Conservation (phyloP, 257 asterid genomes). For the Linaria vulgaris region DNA sequence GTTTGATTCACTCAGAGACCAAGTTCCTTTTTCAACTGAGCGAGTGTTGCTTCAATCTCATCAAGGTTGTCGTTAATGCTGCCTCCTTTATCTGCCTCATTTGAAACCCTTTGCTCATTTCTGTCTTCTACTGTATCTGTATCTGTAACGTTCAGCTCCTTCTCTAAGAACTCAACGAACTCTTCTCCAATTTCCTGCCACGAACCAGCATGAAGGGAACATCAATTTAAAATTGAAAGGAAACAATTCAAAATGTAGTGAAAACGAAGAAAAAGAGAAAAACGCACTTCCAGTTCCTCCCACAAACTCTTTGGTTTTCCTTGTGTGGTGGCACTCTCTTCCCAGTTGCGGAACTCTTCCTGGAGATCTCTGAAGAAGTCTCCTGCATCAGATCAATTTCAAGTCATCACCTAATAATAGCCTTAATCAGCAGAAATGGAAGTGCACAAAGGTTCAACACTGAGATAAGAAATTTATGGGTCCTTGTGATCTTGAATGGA, state of each 20-base stretch:
- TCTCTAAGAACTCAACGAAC: conserved; percentile 92
- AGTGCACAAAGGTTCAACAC: conserved; percentile 20
- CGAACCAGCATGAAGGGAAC: not conserved
- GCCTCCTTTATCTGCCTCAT: conserved; percentile 30
- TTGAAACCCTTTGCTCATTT: conserved; percentile 27
- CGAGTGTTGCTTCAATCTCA: conserved; percentile 86
- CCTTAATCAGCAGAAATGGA: conserved; percentile 9
- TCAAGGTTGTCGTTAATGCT: conserved; percentile 62
- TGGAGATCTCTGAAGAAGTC: conserved; percentile 93
- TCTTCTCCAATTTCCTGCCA: conserved; percentile 89
- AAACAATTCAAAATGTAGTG: conserved; percentile 17
- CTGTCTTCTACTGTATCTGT: conserved; percentile 39
- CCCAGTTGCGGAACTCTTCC: conserved; percentile 92
- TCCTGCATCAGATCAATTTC: conserved; percentile 42
- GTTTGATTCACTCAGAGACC: conserved; percentile 45
- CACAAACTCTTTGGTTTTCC: conserved; percentile 90
- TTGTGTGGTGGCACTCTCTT: conserved; percentile 56
- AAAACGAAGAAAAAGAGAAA: conserved; percentile 3
- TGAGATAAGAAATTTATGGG: conserved; percentile 32
- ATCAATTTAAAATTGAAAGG: not conserved
- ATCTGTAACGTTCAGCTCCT: conserved; percentile 70
- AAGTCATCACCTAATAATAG: conserved; percentile 30
- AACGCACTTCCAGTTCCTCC: conserved; percentile 87
- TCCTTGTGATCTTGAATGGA: conserved; percentile 34
- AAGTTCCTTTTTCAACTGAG: conserved; percentile 72